A percentile compares a stretch with the other conserved stretches of the same genome.
phyloP scores from a whole-genome alignment of 805 yeast genomes.

The Pichia sporocuriosa region DNA sequence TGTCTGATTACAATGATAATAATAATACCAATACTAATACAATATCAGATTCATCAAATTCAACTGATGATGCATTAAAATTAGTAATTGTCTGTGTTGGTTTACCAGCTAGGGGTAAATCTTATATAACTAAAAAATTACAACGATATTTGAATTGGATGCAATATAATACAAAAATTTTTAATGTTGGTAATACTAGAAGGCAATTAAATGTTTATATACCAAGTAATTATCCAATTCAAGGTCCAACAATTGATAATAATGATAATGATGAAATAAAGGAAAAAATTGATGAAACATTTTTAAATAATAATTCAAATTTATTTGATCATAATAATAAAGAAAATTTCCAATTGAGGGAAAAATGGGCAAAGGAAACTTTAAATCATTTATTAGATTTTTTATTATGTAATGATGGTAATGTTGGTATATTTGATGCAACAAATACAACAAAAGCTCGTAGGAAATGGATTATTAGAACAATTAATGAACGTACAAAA shows the following conservation, averaged over 20 bases:
- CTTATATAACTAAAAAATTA: constrained; percentile 60
- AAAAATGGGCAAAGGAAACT: constrained; percentile 47
- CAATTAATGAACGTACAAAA: constrained; percentile 29
- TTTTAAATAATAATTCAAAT: constrained; percentile 32
- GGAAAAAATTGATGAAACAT: too few species aligned
- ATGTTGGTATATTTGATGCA: constrained; percentile 55
- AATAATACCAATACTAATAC: background rate
- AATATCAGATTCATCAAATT: background rate
- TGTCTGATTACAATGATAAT: too few species aligned
- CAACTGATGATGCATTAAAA: constrained; percentile 29
- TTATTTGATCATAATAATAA: constrained; percentile 40
- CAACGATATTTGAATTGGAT: constrained; percentile 52
- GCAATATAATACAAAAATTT: constrained; percentile 57
- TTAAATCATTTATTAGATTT: constrained; percentile 40
- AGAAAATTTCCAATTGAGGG: constrained; percentile 39
- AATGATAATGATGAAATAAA: too few species aligned
- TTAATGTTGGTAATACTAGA: constrained; percentile 71
- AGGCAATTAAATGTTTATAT: constrained; percentile 41
- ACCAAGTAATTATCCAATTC: constrained; percentile 33
- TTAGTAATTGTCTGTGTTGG: constrained; percentile 69
- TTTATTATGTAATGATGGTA: constrained; percentile 36
- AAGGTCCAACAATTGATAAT: constrained; percentile 27
- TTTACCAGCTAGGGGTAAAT: constrained; percentile 71
- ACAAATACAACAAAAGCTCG: constrained; percentile 47
- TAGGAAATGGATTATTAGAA: constrained; percentile 34